These are phyloP conservation scores for Pseudotsuga menziesii DNA, from an alignment of 75 land plant genomes.

Conservation along the genomic window DNA sequence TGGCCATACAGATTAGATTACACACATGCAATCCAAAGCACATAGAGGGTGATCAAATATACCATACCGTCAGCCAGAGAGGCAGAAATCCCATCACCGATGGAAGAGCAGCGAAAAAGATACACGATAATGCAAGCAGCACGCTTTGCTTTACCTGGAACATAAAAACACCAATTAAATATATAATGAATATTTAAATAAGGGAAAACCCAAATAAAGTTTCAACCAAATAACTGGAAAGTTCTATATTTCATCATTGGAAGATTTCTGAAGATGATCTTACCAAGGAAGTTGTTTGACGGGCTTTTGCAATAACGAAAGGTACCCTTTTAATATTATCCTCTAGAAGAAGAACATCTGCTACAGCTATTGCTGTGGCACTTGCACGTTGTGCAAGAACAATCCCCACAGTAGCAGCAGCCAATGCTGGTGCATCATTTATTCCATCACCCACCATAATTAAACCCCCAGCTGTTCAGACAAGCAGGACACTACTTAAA, in stretches of 20 bases:
- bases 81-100: conserved; percentile 94
- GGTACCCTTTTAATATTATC: conserved; percentile 89
- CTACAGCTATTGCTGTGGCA: conserved; percentile 96
- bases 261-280: background rate
- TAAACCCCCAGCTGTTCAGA: conserved; percentile 58
- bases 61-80: conserved; percentile 94
- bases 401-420: conserved; percentile 95
- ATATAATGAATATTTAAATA: background rate
- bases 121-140: conserved; percentile 83
- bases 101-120: conserved; percentile 81
- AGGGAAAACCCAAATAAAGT: background rate
- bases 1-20: too few relatives aligned
- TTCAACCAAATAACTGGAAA: background rate
- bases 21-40: background rate
- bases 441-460: conserved; percentile 99
- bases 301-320: conserved; percentile 92
- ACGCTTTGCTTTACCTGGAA: conserved; percentile 98
- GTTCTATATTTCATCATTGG: background rate
- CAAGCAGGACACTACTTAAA: too few relatives aligned
- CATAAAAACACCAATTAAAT: conserved; percentile 8
- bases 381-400: conserved; percentile 88
- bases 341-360: conserved; percentile 92
- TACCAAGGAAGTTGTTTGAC: conserved; percentile 93
- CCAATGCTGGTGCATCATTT: conserved; percentile 99
- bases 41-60: conserved; percentile 4